These are phyloP conservation scores for Paramyrothecium sp. DNA, from an alignment of 2,329 filamentous ascomycete species.

Conservation along the genomic window DNA sequence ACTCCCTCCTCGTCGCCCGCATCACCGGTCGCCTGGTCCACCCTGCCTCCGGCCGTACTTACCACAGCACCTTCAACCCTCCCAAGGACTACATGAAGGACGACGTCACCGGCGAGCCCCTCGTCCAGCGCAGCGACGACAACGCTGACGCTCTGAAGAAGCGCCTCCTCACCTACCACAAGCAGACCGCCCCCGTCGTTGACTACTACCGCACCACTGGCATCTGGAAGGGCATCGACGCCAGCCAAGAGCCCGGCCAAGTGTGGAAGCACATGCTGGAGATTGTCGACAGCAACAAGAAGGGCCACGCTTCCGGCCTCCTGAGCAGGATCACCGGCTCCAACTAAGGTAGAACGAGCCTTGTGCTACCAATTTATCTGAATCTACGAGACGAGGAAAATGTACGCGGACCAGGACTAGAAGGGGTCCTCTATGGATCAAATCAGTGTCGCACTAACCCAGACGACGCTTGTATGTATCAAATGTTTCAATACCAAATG, in stretches of 20 bases:
- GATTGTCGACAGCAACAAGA: slow-evolving; percentile 68
- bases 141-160: slow-evolving; percentile 96
- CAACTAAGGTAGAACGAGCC: neutral
- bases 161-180: slow-evolving; percentile 89
- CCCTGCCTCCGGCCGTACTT: slow-evolving; percentile 92
- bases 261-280: slow-evolving; percentile 92
- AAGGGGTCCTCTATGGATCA: neutral
- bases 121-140: slow-evolving; percentile 95
- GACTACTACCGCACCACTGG: slow-evolving; percentile 96
- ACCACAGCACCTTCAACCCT: slow-evolving; percentile 99
- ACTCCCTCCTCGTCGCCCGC: slow-evolving; percentile 86
- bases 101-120: slow-evolving; percentile 92
- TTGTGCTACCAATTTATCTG: too few species aligned
- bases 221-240: slow-evolving; percentile 95
- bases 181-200: slow-evolving; percentile 89
- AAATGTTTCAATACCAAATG: slow-evolving; percentile 4
- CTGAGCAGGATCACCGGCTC: slow-evolving; percentile 28
- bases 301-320: slow-evolving; percentile 34
- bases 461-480: slow-evolving; percentile 12
- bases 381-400: neutral
- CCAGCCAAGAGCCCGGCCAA: slow-evolving; percentile 90
- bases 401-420: neutral
- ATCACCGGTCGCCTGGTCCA: slow-evolving; percentile 96
- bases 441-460: neutral
- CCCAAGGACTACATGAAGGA: slow-evolving; percentile 93